phyloP scores from a whole-genome alignment of 1,284 basidiomycete genomes.

The Microbotryum violaceum region DNA sequence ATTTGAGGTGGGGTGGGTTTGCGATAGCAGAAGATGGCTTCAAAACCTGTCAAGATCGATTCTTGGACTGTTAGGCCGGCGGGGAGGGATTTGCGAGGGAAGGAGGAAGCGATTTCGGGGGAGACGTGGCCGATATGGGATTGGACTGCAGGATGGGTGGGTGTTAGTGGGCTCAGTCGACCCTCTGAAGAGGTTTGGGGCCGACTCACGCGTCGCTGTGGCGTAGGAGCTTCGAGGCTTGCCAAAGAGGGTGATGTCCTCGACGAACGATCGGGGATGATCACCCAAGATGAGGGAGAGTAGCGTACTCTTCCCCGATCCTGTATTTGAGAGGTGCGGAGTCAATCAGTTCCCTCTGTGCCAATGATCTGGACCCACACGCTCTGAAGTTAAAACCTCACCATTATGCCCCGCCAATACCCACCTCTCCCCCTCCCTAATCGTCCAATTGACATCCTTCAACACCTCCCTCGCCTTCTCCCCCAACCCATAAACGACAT shows the following conservation, averaged over 20 bases:
- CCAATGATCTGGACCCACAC: not conserved
- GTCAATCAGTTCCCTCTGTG: not conserved
- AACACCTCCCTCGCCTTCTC: conserved; percentile 53
- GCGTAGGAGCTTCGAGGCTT: conserved; percentile 32
- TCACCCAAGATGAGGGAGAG: conserved; percentile 87
- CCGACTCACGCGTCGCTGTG: conserved; percentile 21
- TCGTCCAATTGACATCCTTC: conserved; percentile 66
- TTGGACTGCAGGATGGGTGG: conserved; percentile 36
- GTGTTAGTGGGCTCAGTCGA: not conserved
- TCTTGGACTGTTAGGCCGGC: conserved; percentile 60
- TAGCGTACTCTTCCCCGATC: conserved; percentile 91
- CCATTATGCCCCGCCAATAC: conserved; percentile 81
- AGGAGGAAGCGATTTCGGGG: conserved; percentile 85
- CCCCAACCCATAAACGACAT: conserved; percentile 56
- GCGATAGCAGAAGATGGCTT: conserved; percentile 62
- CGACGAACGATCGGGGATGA: conserved; percentile 86
- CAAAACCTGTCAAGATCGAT: conserved; percentile 71
- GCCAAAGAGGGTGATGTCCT: conserved; percentile 46
- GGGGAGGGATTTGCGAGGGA: conserved; percentile 58
- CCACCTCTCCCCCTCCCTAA: conserved; percentile 72
- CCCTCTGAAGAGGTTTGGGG: not conserved
- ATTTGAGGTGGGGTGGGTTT: conserved; percentile 45
- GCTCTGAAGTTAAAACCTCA: conserved; percentile 37
- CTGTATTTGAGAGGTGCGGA: conserved; percentile 41
- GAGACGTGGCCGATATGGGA: conserved; percentile 67